Evolutionary conservation across 2,329 filamentous ascomycete species (phyloP).

Genomic region (Colletotrichum gloeosporioides): DNA sequence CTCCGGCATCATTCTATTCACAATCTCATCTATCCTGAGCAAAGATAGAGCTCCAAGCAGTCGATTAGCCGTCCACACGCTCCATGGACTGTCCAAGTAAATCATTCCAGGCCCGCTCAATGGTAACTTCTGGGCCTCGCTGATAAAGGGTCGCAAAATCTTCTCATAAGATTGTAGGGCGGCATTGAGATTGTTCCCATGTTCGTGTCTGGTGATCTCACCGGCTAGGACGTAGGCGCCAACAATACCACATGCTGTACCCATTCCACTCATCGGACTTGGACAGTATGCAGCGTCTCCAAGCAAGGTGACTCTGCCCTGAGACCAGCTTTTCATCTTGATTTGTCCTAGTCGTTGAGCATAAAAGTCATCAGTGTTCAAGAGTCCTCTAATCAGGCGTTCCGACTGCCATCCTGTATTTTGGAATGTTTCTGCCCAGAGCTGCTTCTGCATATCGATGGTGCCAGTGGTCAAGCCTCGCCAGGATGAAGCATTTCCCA

Average conservation of each 20-base stretch:
- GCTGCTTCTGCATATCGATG: conserved; percentile 22
- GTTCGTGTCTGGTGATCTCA: conserved; percentile 42
- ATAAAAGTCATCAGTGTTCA: conserved; percentile 49
- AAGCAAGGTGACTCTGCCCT: conserved; percentile 52
- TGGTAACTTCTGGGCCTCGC: conserved; percentile 38
- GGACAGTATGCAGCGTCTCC: conserved; percentile 61
- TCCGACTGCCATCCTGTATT: conserved; percentile 46
- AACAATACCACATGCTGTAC: conserved; percentile 52
- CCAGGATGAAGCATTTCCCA: conserved; percentile 4
- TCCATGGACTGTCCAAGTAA: conserved; percentile 7
- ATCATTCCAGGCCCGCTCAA: conserved; percentile 1
- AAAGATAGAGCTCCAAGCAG: neutral
- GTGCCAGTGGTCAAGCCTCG: conserved; percentile 15
- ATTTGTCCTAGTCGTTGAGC: conserved; percentile 49
- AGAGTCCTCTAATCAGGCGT: conserved; percentile 47
- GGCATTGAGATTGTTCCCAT: conserved; percentile 24
- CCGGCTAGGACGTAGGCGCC: conserved; percentile 63
- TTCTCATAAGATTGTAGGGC: conserved; percentile 49
- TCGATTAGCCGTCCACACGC: conserved; percentile 14
- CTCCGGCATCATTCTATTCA: neutral
- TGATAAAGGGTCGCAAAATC: conserved; percentile 48
- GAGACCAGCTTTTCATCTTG: conserved; percentile 45
- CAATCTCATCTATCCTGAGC: neutral
- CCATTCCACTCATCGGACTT: conserved; percentile 52
- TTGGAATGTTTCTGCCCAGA: conserved; percentile 36